phyloP scores from a whole-genome alignment of 179 eudicot genomes.

The Spergularia azorica region DNA sequence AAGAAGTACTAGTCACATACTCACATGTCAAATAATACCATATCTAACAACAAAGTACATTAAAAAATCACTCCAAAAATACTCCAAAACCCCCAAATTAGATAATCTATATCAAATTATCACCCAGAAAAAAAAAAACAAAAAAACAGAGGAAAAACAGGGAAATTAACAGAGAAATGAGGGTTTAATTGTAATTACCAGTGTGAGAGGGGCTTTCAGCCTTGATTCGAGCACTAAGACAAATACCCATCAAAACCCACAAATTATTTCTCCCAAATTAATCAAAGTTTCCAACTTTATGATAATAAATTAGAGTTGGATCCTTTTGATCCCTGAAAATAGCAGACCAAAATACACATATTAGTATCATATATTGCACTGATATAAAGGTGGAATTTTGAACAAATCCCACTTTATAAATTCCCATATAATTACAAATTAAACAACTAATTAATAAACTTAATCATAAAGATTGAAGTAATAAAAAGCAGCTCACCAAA shows the following conservation, averaged over 20 bases:
- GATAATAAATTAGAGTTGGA: slow-evolving; percentile 11
- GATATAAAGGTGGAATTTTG: slow-evolving; percentile 5
- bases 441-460: no score
- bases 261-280: no score
- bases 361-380: background rate
- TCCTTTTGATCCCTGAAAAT: slow-evolving; percentile 18
- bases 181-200: slow-evolving; percentile 42
- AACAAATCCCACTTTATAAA: slow-evolving; percentile 23
- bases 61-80: background rate
- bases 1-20: background rate
- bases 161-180: no score
- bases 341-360: background rate
- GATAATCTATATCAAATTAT: background rate
- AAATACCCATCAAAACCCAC: slow-evolving; percentile 67
- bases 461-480: background rate
- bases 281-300: slow-evolving; percentile 13
- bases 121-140: background rate
- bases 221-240: slow-evolving; percentile 81
- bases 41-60: slow-evolving; percentile 3
- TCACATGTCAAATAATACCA: slow-evolving; percentile 4
- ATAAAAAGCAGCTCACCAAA: no score
- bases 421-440: background rate
- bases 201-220: slow-evolving; percentile 72
- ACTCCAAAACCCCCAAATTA: background rate
- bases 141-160: no score